Conservation (phyloP, 805 yeast species). For the Phaffomyces antillensis region DNA sequence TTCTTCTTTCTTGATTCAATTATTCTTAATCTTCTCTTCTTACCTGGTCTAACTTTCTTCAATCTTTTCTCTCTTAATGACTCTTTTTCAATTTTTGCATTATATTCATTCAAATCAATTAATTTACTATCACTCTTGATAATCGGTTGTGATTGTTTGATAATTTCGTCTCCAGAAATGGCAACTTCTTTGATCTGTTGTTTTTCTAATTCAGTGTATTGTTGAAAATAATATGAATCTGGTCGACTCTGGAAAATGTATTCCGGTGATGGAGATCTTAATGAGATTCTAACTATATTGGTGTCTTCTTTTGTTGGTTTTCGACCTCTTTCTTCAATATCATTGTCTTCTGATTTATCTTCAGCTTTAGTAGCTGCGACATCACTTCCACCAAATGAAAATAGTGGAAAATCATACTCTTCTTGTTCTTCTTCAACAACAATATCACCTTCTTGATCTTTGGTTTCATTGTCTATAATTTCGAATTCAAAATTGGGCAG, state of each 20-base stretch:
- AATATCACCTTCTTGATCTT: background rate
- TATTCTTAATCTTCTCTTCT: slow-evolving; percentile 16
- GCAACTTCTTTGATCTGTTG: slow-evolving; percentile 10
- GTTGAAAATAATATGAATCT: slow-evolving; percentile 15
- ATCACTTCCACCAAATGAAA: slow-evolving; percentile 17
- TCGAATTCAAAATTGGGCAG: slow-evolving; percentile 23
- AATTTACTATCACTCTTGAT: slow-evolving; percentile 10
- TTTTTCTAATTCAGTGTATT: slow-evolving; percentile 6
- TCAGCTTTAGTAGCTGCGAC: background rate
- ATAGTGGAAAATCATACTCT: slow-evolving; percentile 24
- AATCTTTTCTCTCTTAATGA: slow-evolving; percentile 1
- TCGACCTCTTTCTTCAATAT: slow-evolving; percentile 11
- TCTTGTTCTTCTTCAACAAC: background rate
- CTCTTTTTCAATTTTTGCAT: slow-evolving; percentile 12
- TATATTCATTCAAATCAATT: slow-evolving; percentile 11
- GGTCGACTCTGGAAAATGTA: slow-evolving; percentile 18
- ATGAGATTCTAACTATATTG: slow-evolving; percentile 12
- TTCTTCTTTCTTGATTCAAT: slow-evolving; percentile 9
- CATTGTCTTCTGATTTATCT: background rate
- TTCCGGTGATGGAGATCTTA: slow-evolving; percentile 22
- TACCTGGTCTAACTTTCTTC: slow-evolving; percentile 20
- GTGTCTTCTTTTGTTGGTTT: slow-evolving; percentile 6
- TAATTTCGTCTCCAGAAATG: slow-evolving; percentile 15
- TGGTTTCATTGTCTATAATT: slow-evolving; percentile 11
- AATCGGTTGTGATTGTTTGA: background rate